Evolutionary conservation across 2,329 filamentous ascomycete species (phyloP).

Genomic region (Ophiosphaerella herpotricha): DNA sequence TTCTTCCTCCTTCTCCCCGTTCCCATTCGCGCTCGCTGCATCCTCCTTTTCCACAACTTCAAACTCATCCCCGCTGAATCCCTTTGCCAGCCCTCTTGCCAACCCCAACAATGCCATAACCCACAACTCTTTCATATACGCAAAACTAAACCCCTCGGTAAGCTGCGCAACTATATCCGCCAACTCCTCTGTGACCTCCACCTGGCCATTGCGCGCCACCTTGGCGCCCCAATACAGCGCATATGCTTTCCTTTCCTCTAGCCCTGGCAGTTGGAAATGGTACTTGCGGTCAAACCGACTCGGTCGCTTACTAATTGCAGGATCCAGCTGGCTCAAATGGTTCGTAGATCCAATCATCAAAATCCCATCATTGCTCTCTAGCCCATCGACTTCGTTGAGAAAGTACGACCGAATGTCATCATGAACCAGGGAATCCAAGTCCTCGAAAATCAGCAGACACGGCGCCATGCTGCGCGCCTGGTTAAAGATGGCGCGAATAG

Average conservation of each 20-base stretch:
- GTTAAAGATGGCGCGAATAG: conserved; percentile 39
- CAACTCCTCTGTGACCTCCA: conserved; percentile 46
- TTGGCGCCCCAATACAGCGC: conserved; percentile 49
- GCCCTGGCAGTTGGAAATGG: conserved; percentile 46
- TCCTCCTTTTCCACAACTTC: conserved; percentile 30
- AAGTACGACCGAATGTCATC: conserved; percentile 68
- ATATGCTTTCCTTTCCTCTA: conserved; percentile 43
- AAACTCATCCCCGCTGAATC: conserved; percentile 31
- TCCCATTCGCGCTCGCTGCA: conserved; percentile 21
- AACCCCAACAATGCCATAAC: conserved; percentile 45
- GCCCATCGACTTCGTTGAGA: conserved; percentile 71
- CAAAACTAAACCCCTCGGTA: conserved; percentile 49
- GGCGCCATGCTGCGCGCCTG: conserved; percentile 66
- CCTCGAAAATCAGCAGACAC: conserved; percentile 72
- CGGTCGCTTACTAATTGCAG: conserved; percentile 58
- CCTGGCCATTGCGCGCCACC: conserved; percentile 31
- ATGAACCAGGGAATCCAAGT: conserved; percentile 67
- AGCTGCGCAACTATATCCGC: conserved; percentile 39
- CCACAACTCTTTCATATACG: conserved; percentile 50
- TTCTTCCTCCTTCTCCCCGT: not conserved
- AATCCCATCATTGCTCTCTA: conserved; percentile 70
- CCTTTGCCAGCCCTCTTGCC: conserved; percentile 38
- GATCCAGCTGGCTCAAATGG: conserved; percentile 65
- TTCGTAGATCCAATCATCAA: conserved; percentile 70
- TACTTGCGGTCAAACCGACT: conserved; percentile 53